Evolutionary conservation across 805 yeast genomes (phyloP).

Genomic region (Wickerhamiella spandovensis): DNA sequence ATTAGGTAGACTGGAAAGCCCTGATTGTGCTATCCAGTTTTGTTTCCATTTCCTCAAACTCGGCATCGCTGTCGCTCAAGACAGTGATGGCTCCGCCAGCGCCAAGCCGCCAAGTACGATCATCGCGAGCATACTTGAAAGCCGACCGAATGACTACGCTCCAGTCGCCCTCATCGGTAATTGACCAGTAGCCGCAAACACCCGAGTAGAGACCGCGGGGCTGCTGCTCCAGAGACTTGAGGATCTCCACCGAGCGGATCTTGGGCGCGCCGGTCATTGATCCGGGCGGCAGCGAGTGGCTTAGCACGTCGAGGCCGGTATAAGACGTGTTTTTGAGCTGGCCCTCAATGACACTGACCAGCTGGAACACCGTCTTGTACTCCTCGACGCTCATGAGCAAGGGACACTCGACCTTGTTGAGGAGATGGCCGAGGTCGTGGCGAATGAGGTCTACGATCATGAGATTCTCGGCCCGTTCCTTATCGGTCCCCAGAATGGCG

Average conservation of each 20-base stretch:
- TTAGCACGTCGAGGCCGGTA: conserved; percentile 66
- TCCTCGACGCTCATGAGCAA: conserved; percentile 88
- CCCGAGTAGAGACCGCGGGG: conserved; percentile 86
- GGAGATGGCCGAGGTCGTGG: conserved; percentile 67
- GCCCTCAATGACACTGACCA: conserved; percentile 82
- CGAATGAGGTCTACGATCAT: conserved; percentile 95
- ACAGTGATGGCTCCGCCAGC: conserved; percentile 98
- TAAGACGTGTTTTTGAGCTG: conserved; percentile 27
- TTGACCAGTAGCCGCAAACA: conserved; percentile 89
- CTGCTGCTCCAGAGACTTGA: conserved; percentile 44
- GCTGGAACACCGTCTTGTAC: conserved; percentile 77
- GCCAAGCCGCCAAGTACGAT: conserved; percentile 63
- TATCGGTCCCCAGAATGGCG: conserved; percentile 58
- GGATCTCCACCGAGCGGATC: conserved; percentile 73
- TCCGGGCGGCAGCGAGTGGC: conserved; percentile 84
- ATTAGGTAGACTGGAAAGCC: conserved; percentile 33
- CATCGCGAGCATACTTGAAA: conserved; percentile 30
- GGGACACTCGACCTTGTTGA: conserved; percentile 49
- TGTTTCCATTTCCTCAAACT: conserved; percentile 81
- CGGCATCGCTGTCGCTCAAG: conserved; percentile 66
- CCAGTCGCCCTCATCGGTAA: conserved; percentile 85
- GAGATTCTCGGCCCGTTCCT: conserved; percentile 88
- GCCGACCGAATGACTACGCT: conserved; percentile 85
- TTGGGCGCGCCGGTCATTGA: conserved; percentile 99
- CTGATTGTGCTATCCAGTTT: conserved; percentile 73